Conservation (phyloP, 345 rosid genomes). For the Chamaenerion angustifolium region DNA sequence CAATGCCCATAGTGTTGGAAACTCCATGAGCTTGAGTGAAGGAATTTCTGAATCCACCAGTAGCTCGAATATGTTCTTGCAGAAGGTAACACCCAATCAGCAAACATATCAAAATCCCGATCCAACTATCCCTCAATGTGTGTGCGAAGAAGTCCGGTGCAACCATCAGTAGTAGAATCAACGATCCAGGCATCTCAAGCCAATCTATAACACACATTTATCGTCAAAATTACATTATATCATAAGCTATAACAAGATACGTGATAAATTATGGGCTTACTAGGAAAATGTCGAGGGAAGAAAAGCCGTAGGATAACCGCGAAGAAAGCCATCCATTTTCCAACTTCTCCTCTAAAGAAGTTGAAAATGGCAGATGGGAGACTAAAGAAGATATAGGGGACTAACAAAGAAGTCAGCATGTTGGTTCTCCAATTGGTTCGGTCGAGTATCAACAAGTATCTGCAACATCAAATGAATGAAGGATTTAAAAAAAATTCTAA, state of each 20-base stretch:
- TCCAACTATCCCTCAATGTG: slow-evolving; percentile 41
- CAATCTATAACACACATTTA: slow-evolving; percentile 21
- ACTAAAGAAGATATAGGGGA: slow-evolving; percentile 83
- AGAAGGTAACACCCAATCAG: slow-evolving; percentile 68
- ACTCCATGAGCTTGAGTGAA: slow-evolving; percentile 57
- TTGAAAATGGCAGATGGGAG: slow-evolving; percentile 55
- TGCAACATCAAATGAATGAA: slow-evolving; percentile 18
- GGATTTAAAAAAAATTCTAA: no score
- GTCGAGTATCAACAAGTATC: slow-evolving; percentile 76
- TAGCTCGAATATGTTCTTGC: slow-evolving; percentile 84
- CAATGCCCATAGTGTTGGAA: slow-evolving; percentile 72
- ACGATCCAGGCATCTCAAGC: slow-evolving; percentile 69
- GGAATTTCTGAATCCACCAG: slow-evolving; percentile 82
- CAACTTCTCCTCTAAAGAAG: slow-evolving; percentile 75
- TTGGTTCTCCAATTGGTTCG: slow-evolving; percentile 94
- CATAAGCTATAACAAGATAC: neutral
- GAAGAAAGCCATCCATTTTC: slow-evolving; percentile 79
- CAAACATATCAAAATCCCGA: slow-evolving; percentile 58
- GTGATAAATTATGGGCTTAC: slow-evolving; percentile 12
- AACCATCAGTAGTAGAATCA: slow-evolving; percentile 56
- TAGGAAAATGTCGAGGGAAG: slow-evolving; percentile 68
- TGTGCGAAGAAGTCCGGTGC: slow-evolving; percentile 51
- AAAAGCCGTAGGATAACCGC: slow-evolving; percentile 63
- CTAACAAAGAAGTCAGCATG: slow-evolving; percentile 71
- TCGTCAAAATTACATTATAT: neutral